Evolutionary conservation across 108 stramenopile genomes (phyloP), one percentile per base, ranked within the genome.

Genomic region (Pseudonitzschia delicatissima): DNA sequence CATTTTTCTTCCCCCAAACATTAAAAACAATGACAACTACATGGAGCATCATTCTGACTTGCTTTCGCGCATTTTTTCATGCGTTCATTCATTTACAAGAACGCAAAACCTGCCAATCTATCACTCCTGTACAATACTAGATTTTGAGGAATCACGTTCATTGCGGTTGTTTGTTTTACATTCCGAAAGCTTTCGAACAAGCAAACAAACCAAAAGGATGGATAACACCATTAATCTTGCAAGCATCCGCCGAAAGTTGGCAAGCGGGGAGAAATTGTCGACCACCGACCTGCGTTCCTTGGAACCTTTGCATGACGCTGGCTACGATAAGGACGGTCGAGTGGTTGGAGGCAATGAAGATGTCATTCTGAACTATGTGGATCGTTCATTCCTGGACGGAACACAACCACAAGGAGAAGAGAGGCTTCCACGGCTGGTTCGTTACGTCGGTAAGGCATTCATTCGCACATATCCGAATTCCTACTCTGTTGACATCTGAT

Each of bases 321-420:
- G 5, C n/a, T 21, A 29, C 23, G 29, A 5, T 57, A 12, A 33
- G 21, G 55, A 33, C 15, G 55, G 15, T 6, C n/a, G 5, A 6
- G 11, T 39, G 6, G 37, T 39, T 11, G 48, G n/a, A 7, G 48
- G n/a, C 8, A 49, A 49, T 49, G 48, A 17, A 2, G 27, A 23
- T 0, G 18, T 47, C 29, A 40, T 37, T 26, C 20, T 21, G 47
- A 23, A 48, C 20, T 45, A 52, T 28, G 36, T 73, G 64, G 55
- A 57, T 59, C 62, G 64, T 5, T 40, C 57, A 15, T 58, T 62
- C 12, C 32, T 73, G 42, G 35, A 73, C 26, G 55, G 33, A 7
- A 39, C 8, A 6, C 37, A 39, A 39, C 37, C 6, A 11, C 37
- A 39, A 6, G 37, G 37, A 11, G 8, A 39, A 11, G 8, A 26